Conservation (phyloP, 1,284 basidiomycete species). For the Wallemia mellicola region DNA sequence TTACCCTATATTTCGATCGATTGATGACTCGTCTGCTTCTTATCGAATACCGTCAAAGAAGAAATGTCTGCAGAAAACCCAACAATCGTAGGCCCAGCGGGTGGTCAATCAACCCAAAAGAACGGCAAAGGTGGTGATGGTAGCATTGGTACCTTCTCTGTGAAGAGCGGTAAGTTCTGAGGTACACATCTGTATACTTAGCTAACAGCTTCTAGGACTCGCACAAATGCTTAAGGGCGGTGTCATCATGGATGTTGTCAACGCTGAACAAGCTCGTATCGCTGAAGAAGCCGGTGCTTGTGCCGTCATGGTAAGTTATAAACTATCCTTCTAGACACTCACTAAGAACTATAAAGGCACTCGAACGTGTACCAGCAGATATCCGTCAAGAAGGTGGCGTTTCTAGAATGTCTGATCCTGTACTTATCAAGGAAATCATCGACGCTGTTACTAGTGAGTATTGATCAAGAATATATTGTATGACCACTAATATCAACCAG, state of each 20-base stretch:
- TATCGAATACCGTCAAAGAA: too few species aligned
- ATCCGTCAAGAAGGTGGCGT: constrained; percentile 73
- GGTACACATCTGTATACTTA: too few species aligned
- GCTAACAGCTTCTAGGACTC: too few species aligned
- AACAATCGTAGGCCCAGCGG: constrained; percentile 11
- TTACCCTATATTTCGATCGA: too few species aligned
- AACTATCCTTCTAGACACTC: too few species aligned
- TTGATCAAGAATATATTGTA: background rate
- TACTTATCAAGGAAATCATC: constrained; percentile 89
- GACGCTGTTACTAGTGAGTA: constrained; percentile 17
- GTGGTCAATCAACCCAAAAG: constrained; percentile 15
- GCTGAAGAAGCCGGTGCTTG: constrained; percentile 93
- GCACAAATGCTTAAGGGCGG: constrained; percentile 89
- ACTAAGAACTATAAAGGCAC: constrained; percentile 7
- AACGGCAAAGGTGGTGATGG: constrained; percentile 24
- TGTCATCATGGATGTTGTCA: constrained; percentile 78
- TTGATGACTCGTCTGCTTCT: too few species aligned
- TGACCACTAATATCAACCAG: constrained; percentile 22
- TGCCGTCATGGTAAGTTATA: constrained; percentile 68
- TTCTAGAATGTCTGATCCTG: constrained; percentile 81
- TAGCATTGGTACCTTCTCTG: constrained; percentile 55
- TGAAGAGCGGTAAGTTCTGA: constrained; percentile 53
- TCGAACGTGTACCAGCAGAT: constrained; percentile 78
- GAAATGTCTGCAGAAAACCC: constrained; percentile 14
- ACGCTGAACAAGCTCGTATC: constrained; percentile 64